A percentile compares a stretch with the other conserved stretches of the same genome.
phyloP scores from a whole-genome alignment of 257 asterid species.

The Echites panduratus region DNA sequence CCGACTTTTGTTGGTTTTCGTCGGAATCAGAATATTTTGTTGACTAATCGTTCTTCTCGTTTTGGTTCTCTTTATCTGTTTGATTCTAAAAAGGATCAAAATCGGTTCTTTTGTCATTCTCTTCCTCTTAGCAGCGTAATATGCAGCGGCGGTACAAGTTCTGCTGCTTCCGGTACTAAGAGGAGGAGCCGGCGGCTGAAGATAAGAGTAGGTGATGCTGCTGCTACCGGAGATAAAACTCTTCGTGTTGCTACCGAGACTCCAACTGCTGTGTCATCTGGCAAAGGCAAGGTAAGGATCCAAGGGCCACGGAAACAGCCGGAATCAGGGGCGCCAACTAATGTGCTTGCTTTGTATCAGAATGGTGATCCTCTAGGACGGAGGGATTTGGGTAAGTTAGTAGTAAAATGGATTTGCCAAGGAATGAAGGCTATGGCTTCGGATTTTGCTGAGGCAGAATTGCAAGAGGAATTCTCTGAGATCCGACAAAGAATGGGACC shows the following conservation, averaged over 20 bases:
- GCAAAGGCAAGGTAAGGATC: not conserved
- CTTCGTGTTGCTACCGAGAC: not conserved
- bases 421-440: constrained; percentile 91
- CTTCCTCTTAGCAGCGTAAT: constrained; percentile 20
- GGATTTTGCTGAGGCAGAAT: constrained; percentile 63
- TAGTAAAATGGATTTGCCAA: constrained; percentile 70
- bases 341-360: constrained; percentile 38
- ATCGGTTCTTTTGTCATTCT: not conserved
- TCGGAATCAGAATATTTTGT: not conserved
- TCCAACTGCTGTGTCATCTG: not conserved
- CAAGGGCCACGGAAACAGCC: constrained; percentile 5
- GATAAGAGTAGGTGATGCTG: constrained; percentile 11
- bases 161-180: constrained; percentile 21
- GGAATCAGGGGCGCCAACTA: constrained; percentile 9
- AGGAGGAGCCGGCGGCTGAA: constrained; percentile 31
- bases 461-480: constrained; percentile 66
- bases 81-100: not conserved
- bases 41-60: constrained; percentile 1
- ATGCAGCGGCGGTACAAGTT: constrained; percentile 10
- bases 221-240: not conserved
- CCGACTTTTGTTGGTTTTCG: not conserved
- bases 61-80: constrained; percentile 24
- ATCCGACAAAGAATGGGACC: constrained; percentile 70
- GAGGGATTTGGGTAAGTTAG: constrained; percentile 74
- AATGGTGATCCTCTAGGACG: constrained; percentile 85